Conservation (phyloP, 2,329 filamentous ascomycete species). For the Diaporthe destruens region DNA sequence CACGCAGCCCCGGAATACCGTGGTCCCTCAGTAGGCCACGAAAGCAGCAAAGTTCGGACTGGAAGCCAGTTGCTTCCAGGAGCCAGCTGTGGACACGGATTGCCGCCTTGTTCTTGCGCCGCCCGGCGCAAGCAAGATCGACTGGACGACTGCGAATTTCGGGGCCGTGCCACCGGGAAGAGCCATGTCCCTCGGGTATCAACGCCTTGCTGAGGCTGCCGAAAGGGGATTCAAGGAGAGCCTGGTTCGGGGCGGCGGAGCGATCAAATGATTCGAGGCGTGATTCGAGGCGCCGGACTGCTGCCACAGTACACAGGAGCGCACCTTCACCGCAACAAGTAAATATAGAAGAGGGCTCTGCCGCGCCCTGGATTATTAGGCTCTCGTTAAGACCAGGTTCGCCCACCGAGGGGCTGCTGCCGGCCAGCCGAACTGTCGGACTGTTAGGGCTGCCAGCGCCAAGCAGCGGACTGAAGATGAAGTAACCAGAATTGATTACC, state of each 20-base stretch:
- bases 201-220: conserved; percentile 30
- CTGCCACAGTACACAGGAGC: neutral
- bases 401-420: conserved; percentile 33
- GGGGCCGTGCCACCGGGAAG: conserved; percentile 34
- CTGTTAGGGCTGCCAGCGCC: conserved; percentile 31
- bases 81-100: neutral
- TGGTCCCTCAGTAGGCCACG: neutral
- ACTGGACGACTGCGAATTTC: neutral
- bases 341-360: conserved; percentile 33
- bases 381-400: conserved; percentile 32
- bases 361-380: conserved; percentile 24
- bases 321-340: conserved; percentile 13
- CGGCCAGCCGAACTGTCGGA: conserved; percentile 32
- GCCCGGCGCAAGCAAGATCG: neutral
- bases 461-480: conserved; percentile 27
- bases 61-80: neutral
- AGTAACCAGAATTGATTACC: conserved; percentile 28
- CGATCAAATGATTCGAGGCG: conserved; percentile 14
- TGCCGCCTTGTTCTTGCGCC: neutral
- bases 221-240: conserved; percentile 19
- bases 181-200: conserved; percentile 39
- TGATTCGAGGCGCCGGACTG: conserved; percentile 8
- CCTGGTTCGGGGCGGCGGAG: conserved; percentile 21
- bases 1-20: conserved; percentile 5
- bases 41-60: neutral